Percentiles rank a stretch among this genome's conserved stretches.
phyloP scores from a whole-genome alignment of 116 monocot genomes.

The Dioscorea cayenensis region DNA sequence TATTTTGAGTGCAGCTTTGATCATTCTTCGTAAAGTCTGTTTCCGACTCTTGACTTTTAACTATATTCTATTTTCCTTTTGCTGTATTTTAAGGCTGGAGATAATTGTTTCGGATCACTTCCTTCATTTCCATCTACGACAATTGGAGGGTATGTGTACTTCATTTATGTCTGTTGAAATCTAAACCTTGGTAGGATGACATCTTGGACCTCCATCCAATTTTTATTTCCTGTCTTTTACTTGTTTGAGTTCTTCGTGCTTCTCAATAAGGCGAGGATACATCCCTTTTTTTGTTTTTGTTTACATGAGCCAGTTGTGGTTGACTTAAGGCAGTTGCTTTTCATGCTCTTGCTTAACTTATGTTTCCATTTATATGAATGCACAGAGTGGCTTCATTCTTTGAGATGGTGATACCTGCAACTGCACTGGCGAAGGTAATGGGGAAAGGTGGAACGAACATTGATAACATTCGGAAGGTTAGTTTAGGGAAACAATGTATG shows the following conservation, averaged over 20 bases:
- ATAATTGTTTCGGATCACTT: constrained; percentile 40
- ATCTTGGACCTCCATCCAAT: background rate
- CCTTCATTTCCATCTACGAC: constrained; percentile 51
- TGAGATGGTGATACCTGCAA: constrained; percentile 65
- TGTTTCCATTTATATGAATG: background rate
- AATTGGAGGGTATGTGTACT: constrained; percentile 45
- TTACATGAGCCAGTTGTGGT: too few relatives aligned
- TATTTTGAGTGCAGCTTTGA: background rate
- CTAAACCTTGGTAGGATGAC: background rate
- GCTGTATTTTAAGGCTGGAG: constrained; percentile 24
- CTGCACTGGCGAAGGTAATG: constrained; percentile 53
- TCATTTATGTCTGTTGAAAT: constrained; percentile 3
- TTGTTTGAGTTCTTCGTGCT: too few relatives aligned
- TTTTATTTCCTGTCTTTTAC: too few relatives aligned
- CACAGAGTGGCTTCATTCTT: constrained; percentile 31
- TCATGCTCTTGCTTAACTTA: background rate
- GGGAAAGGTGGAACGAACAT: constrained; percentile 67
- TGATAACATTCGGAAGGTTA: constrained; percentile 61
- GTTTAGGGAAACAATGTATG: background rate
- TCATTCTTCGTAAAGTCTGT: background rate
- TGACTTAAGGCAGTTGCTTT: background rate
- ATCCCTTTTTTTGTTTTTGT: too few relatives aligned
- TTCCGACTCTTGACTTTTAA: background rate
- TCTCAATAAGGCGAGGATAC: too few relatives aligned
- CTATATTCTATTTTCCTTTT: background rate